Base-by-base conservation (phyloP, 306 rosid species). In the Astragalus glycyphyllos region DNA sequence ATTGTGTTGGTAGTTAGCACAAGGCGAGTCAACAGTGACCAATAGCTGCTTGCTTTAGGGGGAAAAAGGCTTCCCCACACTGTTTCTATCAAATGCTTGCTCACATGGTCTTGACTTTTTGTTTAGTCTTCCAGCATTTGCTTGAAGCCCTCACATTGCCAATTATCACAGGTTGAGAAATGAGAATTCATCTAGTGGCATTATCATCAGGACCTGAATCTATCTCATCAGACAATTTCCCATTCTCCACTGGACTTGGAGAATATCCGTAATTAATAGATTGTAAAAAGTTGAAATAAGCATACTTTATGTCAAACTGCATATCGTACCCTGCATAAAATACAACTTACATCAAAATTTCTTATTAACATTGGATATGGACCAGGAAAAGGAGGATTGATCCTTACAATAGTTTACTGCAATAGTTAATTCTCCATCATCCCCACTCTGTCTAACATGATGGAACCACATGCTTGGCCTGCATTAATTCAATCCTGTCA, bases 401-500 rank as follows among this genome's bases (percentile, higher is more conserved):
- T 69, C 69, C 90, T 84, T 79, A 88, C 96, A 91, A 57, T 91
- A 91, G 63, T 88, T 91, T 48, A 91, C 82, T 41, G 97, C 97
- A 65, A 87, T 84, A 38, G 89, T 81, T 32, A 83, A 65, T 49
- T 89, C 92, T 15, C 75, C 75, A 53, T 79, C 83, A 80, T 85
- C 84, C 4, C 84, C 76, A 65, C 85, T 77, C 73, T 91, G 96
- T 65, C 88, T 84, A 57, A 91, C 97, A 69, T 87, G 96, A 85
- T 91, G 97, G 76, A 91, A 89, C 97, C 96, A 91, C 93, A 87
- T 85, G 55, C 93, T 89, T 44, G 97, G 97, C 91, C 97, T 90
- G 95, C 85, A 84, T 58, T 26, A 48, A 71, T 40, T 67, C 57
- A 50, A 77, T 60, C 37, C 8, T 17, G 20, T 62, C 40, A 80